Base-by-base conservation (phyloP, 352 stramenopile genomes). In the Phytophthora hybrid region DNA sequence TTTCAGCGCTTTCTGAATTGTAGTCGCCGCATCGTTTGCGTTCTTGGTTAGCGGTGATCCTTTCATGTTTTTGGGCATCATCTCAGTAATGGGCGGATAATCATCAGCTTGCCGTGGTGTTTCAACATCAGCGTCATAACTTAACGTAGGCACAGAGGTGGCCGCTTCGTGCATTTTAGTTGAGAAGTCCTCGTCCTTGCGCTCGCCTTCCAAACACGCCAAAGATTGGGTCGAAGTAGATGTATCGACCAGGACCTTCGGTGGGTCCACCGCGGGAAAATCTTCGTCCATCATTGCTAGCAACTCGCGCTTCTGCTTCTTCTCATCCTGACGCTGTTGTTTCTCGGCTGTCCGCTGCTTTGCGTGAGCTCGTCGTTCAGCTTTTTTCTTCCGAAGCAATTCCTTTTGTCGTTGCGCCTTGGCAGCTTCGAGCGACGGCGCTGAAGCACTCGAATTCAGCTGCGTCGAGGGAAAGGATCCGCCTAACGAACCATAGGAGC, bases 1-100 rank as follows among this genome's bases (percentile, higher is more conserved):
- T 59, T 85, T 86, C 56, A 90, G 18, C 5, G 77, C 82, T 21
- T 83, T 80, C 26, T 88, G 80, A 18, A 90, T 88, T 3, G 74
- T 90, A 11, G 26, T 47, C 0, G 82, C 82, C 2, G 82, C 80
- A 19, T 63, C 70, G 14, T 85, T 67, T 7, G 57, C 60, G 31
- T 37, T 73, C 34, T 56, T 59, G 6, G 49, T 49, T 52, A 51
- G 31, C 18, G 66, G 41, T 32, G 29, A 55, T 16, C 21, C 55
- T 55, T 66, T 74, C 29, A 49, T 5, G 4, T 53, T 56, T 71
- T 80, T 80, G 0, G 69, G 62, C 2, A 71, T 46, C 1, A 66
- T 63, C 41, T 71, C 66, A 3, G 39, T n/a, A 6, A 21, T 34
- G 19, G 46, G 9, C 4, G 54, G 18, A 59, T 49, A 52, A 6